Conservation (phyloP, 345 rosid species). For the Eutrema japonicum region DNA sequence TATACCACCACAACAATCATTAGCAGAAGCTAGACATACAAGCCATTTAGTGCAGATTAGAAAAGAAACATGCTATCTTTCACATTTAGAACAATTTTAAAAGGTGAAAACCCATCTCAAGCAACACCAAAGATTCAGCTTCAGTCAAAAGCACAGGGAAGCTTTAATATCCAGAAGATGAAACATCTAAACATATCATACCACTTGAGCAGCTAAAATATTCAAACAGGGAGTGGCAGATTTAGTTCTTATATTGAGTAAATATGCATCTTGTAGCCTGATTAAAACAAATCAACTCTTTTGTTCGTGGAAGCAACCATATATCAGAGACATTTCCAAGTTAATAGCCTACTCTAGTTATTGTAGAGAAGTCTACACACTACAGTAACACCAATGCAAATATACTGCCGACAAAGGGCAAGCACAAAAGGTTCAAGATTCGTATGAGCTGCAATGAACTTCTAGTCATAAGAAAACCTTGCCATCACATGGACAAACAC, state of each 20-base stretch:
- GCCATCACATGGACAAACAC: not conserved
- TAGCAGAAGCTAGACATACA: slow-evolving; percentile 19
- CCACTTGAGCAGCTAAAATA: slow-evolving; percentile 2
- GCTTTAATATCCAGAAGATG: slow-evolving; percentile 2
- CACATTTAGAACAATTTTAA: not conserved
- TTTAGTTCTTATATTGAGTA: not conserved
- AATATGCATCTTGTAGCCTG: not conserved
- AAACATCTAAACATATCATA: slow-evolving; percentile 9
- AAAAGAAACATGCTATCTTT: not conserved
- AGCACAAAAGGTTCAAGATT: slow-evolving; percentile 4
- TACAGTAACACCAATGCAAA: slow-evolving; percentile 2
- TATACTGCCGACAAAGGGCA: not conserved
- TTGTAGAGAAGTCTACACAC: not conserved
- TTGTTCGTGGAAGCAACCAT: not conserved
- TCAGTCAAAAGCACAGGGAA: not conserved
- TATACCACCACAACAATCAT: slow-evolving; percentile 14
- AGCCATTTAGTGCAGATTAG: not conserved
- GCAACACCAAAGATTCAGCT: slow-evolving; percentile 17
- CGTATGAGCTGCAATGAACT: slow-evolving; percentile 7
- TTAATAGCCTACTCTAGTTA: slow-evolving; percentile 19
- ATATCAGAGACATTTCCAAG: slow-evolving; percentile 15
- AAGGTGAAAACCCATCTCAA: slow-evolving; percentile 6
- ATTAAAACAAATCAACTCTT: not conserved
- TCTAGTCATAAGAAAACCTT: slow-evolving; percentile 3
- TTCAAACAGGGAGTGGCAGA: not conserved